A percentile compares a stretch with the other conserved stretches of the same genome.
phyloP scores from a whole-genome alignment of 2,329 filamentous ascomycete genomes.

The Aspergillus latus region DNA sequence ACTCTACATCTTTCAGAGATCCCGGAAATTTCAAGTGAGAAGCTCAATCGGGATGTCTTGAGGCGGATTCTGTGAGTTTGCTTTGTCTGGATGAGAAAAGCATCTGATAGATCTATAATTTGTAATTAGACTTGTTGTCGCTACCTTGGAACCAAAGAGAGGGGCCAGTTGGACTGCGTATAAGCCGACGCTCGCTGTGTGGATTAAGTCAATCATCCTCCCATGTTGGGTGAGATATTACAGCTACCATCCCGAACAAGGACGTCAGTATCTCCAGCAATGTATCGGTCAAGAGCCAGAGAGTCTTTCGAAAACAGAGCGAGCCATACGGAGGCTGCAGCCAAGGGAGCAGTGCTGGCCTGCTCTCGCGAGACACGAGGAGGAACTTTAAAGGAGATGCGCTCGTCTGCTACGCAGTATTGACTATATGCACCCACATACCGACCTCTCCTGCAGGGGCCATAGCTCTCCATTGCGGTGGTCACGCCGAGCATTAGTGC shows the following conservation, averaged over 20 bases:
- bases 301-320: conserved; percentile 42
- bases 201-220: no score
- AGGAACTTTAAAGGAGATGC: conserved; percentile 44
- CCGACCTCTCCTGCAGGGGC: conserved; percentile 4
- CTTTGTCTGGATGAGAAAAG: no score
- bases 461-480: not conserved
- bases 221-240: conserved; percentile 23
- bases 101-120: no score
- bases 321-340: conserved; percentile 41
- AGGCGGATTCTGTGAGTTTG: not conserved
- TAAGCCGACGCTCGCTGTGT: conserved; percentile 39
- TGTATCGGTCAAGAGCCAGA: conserved; percentile 33
- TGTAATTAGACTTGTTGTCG: conserved; percentile 28
- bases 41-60: not conserved
- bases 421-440: conserved; percentile 43
- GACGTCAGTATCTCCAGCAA: conserved; percentile 23
- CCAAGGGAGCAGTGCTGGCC: conserved; percentile 44
- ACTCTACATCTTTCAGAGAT: not conserved
- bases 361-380: conserved; percentile 28
- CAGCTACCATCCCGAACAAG: conserved; percentile 50
- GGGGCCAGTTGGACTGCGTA: conserved; percentile 41
- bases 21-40: not conserved
- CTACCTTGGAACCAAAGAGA: conserved; percentile 32
- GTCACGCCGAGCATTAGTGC: not conserved
- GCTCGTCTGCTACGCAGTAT: conserved; percentile 43